These are phyloP conservation scores for Polygonum maritimum DNA, from an alignment of 148 eudicot genomes.

Conservation along the genomic window DNA sequence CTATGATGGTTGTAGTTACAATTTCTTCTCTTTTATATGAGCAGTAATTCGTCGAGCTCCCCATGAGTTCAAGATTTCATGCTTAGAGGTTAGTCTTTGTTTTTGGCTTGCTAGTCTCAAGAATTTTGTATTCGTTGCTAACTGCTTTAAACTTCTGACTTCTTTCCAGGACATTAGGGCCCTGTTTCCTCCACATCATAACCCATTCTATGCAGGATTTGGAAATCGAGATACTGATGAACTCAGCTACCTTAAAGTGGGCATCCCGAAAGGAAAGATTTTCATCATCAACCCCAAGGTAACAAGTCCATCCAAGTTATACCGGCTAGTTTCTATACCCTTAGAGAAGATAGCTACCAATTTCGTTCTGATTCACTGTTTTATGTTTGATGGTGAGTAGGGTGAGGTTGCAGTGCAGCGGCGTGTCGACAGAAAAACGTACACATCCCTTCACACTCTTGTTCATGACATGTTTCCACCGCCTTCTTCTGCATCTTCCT, in stretches of 20 bases:
- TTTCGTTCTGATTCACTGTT: background rate
- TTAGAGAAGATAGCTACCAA: background rate
- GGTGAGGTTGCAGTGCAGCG: slow-evolving; percentile 80
- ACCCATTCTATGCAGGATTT: slow-evolving; percentile 94
- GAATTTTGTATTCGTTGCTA: background rate
- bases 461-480: slow-evolving; percentile 83
- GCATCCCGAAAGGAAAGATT: slow-evolving; percentile 82
- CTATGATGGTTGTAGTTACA: background rate
- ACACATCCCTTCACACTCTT: slow-evolving; percentile 64
- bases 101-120: slow-evolving; percentile 29
- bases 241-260: slow-evolving; percentile 83
- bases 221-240: slow-evolving; percentile 98
- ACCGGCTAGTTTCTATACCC: background rate
- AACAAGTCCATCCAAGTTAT: background rate
- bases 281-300: slow-evolving; percentile 94
- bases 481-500: slow-evolving; percentile 20
- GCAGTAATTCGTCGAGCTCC: slow-evolving; percentile 98
- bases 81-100: slow-evolving; percentile 84
- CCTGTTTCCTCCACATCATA: slow-evolving; percentile 63
- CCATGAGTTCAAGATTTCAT: slow-evolving; percentile 92
- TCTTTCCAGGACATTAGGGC: slow-evolving; percentile 66
- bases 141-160: too few relatives aligned
- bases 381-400: slow-evolving; percentile 22
- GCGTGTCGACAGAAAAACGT: slow-evolving; percentile 65
- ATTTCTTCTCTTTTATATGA: background rate